Base-by-base conservation (phyloP, 2,329 filamentous ascomycete genomes). In the Trichoderma lentiforme region DNA sequence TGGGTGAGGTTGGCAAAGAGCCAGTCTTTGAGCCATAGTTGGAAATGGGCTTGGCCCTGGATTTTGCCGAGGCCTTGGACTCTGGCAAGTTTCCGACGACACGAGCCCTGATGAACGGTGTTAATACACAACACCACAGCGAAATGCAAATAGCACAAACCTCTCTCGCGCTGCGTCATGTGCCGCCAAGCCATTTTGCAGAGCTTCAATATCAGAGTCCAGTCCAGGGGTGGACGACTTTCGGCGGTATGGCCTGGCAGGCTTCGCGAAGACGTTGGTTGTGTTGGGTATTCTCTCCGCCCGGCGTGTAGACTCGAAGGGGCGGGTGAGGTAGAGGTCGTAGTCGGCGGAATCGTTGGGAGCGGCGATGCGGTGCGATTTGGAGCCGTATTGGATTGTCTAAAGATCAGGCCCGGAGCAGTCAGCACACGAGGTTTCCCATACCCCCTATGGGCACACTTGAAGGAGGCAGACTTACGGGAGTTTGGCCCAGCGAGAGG, bases 321-420 rank as follows among this genome's bases (percentile, higher is more conserved):
- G 83, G 73, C 86, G 83, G 60, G 87, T 86, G 53, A 86, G 82
- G 78, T 86, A 91, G 30, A 91, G 80, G 70, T 91, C 88, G 80
- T 86, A 86, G 34, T 85, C 81, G 68, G 84, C 83, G 18, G 84
- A 82, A 68, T 86, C 83, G 65, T 82, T 74, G 18, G 82, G 82
- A 68, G 80, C 82, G 68, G 82, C 78, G 73, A 89, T 83, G 60
- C 80, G 80, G 75, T 88, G 84, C 34, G 83, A 84, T 73, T 83
- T 84, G 24, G 83, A 82, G 74, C 86, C 88, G 75, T 87, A 90
- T 56, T 84, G 81, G 60, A 91, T 83, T 24, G 84, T 85, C 88
- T 90, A 15, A 3, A 60, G 21, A 21, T 15, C 56, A 62, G 30
- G 24, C 64, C 61, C 28, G 43, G 62, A 56, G 34, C 21, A 64